Evolutionary conservation across 371 early-diverging fungal species (phyloP), one percentile per base, ranked within the genome.

Genomic region (Fennellomyces sp.): DNA sequence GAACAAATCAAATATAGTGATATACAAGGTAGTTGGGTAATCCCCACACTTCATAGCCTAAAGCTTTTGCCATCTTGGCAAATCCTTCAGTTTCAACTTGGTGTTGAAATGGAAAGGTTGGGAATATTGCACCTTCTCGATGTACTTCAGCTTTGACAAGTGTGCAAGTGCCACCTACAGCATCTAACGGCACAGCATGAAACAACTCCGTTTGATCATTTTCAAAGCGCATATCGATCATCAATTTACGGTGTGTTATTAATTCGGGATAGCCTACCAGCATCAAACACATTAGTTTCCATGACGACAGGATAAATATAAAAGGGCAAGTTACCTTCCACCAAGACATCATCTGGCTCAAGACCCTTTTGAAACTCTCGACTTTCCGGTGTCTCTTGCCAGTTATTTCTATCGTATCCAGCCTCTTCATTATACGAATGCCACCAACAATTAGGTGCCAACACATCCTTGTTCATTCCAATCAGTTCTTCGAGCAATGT

Each of bases 71-170:
- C 71, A 89, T 82, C 57, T 87, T 88, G 17, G 88, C 90, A 68
- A 91, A 78, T 1, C 92, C 92, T 72, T 90, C 92, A 8, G 91
- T 91, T 66, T 91, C 91, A 3, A 90, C 83, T 58, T 85, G 81
- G 65, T 90, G 89, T 35, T 85, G 79, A 35, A 84, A 77, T 26
- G 83, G 80, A 50, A 79, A 79, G 0, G 87, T 64, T 11, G 89
- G 91, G 61, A 90, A 90, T 5, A 75, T 78, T 27, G 86, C 83
- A 15, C 90, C 91, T 25, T 82, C 80, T 5, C 88, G 82, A 61
- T 89, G 89, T 3, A 91, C 87, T 25, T 75, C 61, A 8, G 90
- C 87, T 27, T 75, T 81, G 57, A 87, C 83, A 35, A 85, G 63
- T 0, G 86, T 82, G 55, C 83, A 84, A 2, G 90, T 86, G 25